Evolutionary conservation across 176 grass and related monocot genomes (phyloP).

Genomic region (Musa acuminata): DNA sequence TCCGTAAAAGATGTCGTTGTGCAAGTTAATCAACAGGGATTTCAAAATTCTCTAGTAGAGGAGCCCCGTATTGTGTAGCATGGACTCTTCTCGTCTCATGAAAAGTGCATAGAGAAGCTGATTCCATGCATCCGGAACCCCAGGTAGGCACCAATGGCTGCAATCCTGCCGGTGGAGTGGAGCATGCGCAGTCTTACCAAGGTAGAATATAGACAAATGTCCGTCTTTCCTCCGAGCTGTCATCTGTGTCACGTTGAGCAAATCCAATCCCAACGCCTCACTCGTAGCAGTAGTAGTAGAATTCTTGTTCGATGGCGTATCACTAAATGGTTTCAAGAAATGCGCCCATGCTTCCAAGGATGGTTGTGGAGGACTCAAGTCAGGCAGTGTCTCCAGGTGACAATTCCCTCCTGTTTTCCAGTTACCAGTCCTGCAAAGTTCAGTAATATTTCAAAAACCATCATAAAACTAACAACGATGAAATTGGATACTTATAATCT

Average conservation of each 20-base stretch:
- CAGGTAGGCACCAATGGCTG: conserved; percentile 97
- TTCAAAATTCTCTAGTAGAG: not conserved
- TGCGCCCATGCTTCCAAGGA: conserved; percentile 48
- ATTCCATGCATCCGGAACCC: conserved; percentile 91
- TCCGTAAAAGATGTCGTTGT: not conserved
- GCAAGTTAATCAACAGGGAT: not conserved
- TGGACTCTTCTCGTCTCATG: conserved; percentile 34
- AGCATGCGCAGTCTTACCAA: conserved; percentile 40
- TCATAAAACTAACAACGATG: not conserved
- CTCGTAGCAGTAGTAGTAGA: conserved; percentile 6
- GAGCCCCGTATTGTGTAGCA: not conserved
- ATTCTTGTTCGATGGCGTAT: conserved; percentile 26
- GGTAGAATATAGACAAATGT: conserved; percentile 60
- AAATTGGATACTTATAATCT: not conserved
- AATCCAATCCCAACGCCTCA: conserved; percentile 30
- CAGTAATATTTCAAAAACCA: not conserved
- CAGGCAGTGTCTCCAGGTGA: conserved; percentile 26
- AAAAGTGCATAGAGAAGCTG: conserved; percentile 68
- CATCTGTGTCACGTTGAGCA: conserved; percentile 84
- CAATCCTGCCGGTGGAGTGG: conserved; percentile 70
- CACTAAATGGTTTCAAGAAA: conserved; percentile 44
- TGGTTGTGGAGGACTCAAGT: conserved; percentile 11
- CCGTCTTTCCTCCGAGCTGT: conserved; percentile 69
- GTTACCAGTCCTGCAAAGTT: not conserved
- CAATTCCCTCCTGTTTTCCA: conserved; percentile 4